Conservation (phyloP, 2,329 filamentous ascomycete genomes). For the Aspergillus unguis region DNA sequence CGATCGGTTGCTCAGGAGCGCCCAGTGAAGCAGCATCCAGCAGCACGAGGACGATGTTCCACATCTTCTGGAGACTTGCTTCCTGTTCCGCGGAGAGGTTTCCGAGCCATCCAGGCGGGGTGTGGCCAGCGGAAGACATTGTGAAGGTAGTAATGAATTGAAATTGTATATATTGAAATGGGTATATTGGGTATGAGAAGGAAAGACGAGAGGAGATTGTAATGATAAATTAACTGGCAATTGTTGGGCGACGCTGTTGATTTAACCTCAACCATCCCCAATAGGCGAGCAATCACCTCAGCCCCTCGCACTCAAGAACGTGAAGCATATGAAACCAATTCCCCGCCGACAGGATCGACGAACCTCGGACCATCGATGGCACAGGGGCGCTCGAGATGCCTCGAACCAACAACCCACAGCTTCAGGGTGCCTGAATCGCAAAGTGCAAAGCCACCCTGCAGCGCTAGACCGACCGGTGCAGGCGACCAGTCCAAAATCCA, state of each 20-base stretch:
- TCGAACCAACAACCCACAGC: neutral
- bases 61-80: constrained; percentile 79
- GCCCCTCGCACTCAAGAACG: constrained; percentile 1
- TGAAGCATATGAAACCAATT: constrained; percentile 17
- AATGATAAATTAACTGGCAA: no score
- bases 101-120: constrained; percentile 65
- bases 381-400: neutral
- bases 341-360: constrained; percentile 15
- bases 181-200: neutral
- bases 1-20: constrained; percentile 19
- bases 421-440: constrained; percentile 1
- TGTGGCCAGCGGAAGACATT: constrained; percentile 13
- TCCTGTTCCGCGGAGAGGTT: constrained; percentile 84
- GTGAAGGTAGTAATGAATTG: constrained; percentile 1
- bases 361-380: constrained; percentile 17
- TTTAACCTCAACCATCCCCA: neutral
- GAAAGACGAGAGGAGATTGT: neutral
- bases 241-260: neutral
- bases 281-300: neutral
- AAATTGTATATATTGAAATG: neutral
- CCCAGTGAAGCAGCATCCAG: constrained; percentile 55
- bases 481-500: neutral
- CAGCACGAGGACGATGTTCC: constrained; percentile 66
- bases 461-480: neutral
- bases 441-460: neutral